Percentiles rank a stretch among this genome's conserved stretches.
These are phyloP conservation scores for Fomitopsis betulina DNA, from an alignment of 1,284 basidiomycete species.

Conservation along the genomic window DNA sequence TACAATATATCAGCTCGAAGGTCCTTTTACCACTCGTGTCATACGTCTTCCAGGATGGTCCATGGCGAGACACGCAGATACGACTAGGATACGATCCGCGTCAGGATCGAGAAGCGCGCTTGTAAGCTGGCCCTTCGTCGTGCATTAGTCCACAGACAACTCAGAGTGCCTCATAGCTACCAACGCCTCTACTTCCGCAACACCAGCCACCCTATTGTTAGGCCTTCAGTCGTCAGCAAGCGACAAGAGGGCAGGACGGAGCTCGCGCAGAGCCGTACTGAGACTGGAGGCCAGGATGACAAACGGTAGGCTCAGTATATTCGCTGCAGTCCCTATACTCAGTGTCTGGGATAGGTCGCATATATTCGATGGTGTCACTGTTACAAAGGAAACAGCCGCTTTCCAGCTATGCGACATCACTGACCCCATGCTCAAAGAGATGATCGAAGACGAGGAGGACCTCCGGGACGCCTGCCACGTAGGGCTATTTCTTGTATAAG, in stretches of 20 bases:
- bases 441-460: conserved; percentile 72
- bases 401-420: conserved; percentile 92
- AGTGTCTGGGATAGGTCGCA: conserved; percentile 51
- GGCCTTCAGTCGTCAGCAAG: conserved; percentile 63
- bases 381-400: conserved; percentile 80
- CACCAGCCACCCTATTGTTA: conserved; percentile 70
- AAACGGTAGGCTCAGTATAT: conserved; percentile 15
- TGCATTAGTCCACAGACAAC: conserved; percentile 10
- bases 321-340: not conserved
- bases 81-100: conserved; percentile 90
- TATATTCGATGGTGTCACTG: conserved; percentile 82
- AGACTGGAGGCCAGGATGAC: conserved; percentile 19
- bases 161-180: conserved; percentile 43
- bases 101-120: conserved; percentile 60
- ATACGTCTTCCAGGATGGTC: conserved; percentile 91
- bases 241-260: conserved; percentile 49
- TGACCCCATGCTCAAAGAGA: conserved; percentile 75
- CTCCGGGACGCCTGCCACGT: conserved; percentile 72
- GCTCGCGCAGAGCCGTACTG: conserved; percentile 22
- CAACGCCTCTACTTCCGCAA: conserved; percentile 85
- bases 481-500: conserved; percentile 23
- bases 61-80: conserved; percentile 89
- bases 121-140: conserved; percentile 44
- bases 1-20: conserved; percentile 52
- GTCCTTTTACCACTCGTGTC: conserved; percentile 63